phyloP scores from a whole-genome alignment of 148 eudicot species.

The Camellia lanceoleosa region DNA sequence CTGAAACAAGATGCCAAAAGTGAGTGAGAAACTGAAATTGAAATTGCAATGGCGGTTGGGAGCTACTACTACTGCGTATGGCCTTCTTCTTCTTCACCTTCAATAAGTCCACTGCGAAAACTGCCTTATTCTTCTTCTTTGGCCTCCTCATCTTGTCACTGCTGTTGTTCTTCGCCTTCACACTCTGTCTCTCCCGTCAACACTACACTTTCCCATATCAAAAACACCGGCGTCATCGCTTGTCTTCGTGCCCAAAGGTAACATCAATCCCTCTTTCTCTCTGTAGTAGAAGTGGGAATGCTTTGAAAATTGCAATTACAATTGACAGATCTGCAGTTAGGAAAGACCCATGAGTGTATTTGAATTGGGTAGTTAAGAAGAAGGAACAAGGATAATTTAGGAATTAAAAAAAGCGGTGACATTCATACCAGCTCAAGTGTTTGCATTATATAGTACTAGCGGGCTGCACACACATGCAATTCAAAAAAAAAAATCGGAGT shows the following conservation, averaged over 20 bases:
- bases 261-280: background rate
- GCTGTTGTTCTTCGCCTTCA: background rate
- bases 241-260: slow-evolving; percentile 85
- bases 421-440: too few species aligned
- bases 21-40: background rate
- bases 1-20: background rate
- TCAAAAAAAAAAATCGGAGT: too few species aligned
- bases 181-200: slow-evolving; percentile 18
- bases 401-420: too few species aligned
- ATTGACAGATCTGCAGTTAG: too few species aligned
- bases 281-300: too few species aligned
- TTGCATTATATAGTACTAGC: too few species aligned
- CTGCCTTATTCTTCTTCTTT: background rate
- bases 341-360: too few species aligned
- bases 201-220: slow-evolving; percentile 48
- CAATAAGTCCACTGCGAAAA: background rate
- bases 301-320: too few species aligned
- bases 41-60: slow-evolving; percentile 4
- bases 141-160: slow-evolving; percentile 6
- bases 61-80: background rate
- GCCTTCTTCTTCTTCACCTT: background rate
- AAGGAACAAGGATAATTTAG: too few species aligned
- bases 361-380: too few species aligned
- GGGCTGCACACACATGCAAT: too few species aligned
- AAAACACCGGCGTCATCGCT: slow-evolving; percentile 57